phyloP scores from a whole-genome alignment of 345 rosid genomes.

The Aquilaria malaccensis region DNA sequence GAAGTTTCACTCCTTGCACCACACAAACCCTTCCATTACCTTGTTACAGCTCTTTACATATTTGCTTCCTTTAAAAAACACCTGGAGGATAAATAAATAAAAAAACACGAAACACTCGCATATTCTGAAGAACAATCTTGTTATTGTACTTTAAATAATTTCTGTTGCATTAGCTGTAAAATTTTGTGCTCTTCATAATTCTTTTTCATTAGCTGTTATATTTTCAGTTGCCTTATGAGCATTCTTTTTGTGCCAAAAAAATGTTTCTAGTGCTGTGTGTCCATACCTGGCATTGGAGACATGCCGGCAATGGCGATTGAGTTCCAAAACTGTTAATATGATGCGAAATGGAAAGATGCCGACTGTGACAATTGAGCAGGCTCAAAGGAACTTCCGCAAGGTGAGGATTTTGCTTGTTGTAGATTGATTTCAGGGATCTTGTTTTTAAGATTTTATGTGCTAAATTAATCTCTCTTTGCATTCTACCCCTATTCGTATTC shows the following conservation, averaged over 20 bases:
- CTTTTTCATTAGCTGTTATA: neutral
- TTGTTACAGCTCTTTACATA: no score
- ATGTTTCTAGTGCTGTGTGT: slow-evolving; percentile 70
- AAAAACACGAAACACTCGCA: no score
- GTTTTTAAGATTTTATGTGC: neutral
- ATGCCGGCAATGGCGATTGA: slow-evolving; percentile 96
- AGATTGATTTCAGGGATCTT: neutral
- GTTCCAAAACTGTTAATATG: slow-evolving; percentile 79
- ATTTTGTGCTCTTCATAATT: neutral
- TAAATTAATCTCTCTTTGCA: neutral
- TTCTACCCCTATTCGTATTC: neutral
- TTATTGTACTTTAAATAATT: no score
- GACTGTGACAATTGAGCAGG: slow-evolving; percentile 95
- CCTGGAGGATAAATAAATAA: no score
- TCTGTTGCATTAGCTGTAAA: neutral
- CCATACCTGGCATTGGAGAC: slow-evolving; percentile 96
- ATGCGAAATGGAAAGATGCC: slow-evolving; percentile 98
- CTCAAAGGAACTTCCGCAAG: slow-evolving; percentile 87
- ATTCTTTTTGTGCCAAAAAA: slow-evolving; percentile 15
- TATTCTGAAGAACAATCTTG: no score
- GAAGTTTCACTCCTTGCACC: no score
- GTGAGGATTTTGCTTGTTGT: slow-evolving; percentile 25
- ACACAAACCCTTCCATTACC: no score
- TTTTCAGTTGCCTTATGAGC: neutral
- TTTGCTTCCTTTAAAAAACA: no score